Evolutionary conservation across 306 rosid species (phyloP), one percentile per base, ranked within the genome.

Genomic region (Psophocarpus tetragonolobus): DNA sequence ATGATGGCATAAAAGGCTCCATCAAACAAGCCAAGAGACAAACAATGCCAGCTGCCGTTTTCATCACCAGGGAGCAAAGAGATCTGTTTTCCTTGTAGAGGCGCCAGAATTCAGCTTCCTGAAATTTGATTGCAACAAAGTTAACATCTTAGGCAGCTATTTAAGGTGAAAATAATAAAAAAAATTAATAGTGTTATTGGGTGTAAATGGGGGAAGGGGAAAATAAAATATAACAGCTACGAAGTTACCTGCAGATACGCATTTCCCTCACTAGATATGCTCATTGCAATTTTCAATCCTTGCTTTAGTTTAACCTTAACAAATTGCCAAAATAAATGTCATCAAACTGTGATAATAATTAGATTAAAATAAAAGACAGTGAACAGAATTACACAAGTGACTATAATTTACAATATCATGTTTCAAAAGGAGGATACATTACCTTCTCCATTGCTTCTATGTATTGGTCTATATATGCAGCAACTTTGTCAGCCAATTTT

Each of bases 371-470:
- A n/a, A 69, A 66, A 54, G 6, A 12, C 65, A 18, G 42, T 18
- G 50, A 45, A 48, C 20, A 26, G 41, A 29, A 47, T 69, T 48
- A 48, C 20, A 26, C 47, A 29, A 47, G 73, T 48, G 67, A 75
- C 76, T 47, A 44, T 32, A 47, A 32, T 38, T 64, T 64, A 35
- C 17, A 17, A 64, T 4, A 74, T 63, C 51, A 24, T 76, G 41
- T 60, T 64, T 48, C 80, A 68, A 32, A 62, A 79, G 33, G 58
- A 8, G 17, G 39, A 70, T n/a, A 39, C 67, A 7, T 50, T 83
- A 94, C 97, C 99, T 95, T 92, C 82, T 95, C 99, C 99, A 95
- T 95, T 41, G 96, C 87, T 68, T 92, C 99, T 41, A 92, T 45
- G 82, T 95, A 92, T 73, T 91, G 92, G 33, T 92, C 96, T 83